Base-by-base conservation (phyloP, 176 grass and related monocot species). In the Raddia distichophylla region DNA sequence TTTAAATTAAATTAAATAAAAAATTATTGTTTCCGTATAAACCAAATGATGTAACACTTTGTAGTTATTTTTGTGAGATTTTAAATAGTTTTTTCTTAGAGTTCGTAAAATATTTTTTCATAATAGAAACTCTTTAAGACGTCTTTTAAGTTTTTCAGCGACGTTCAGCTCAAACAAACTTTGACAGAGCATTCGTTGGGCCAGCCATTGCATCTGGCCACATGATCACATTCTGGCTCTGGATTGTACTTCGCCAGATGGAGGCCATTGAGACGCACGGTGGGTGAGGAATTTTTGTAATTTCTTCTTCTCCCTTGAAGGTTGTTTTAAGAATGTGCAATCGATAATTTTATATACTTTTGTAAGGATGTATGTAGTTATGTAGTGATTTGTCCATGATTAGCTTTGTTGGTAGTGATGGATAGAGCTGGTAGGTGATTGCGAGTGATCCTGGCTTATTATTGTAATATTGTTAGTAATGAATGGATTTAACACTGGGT, bases 191-290 rank as follows among this genome's bases (percentile, higher is more conserved):
- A 27, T 27, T 27, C 27, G 71, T 27, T 0, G 95, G 95, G 9
- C 95, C 95, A 0, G 90, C 83, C 18, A 83, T 98, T 7, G 92
- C 83, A 40, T 92, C 95, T 0, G 76, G 95, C 67, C 95, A 98
- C 83, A 94, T 89, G 86, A 86, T 98, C 86, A 97, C 92, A 8
- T 87, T 97, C 83, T 97, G 90, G 90, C 81, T 98, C 49, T 98
- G 95, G 95, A 87, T 89, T 55, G 53, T 77, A 19, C 77, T 98
- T 50, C 95, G 95, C 78, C 92, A 98, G 77, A 74, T 92, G 37
- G 95, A 94, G 81, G 92, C 92, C 37, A 95, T 95, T 2, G 95
- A 98, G 13, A 98, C 90, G 10, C 95, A 98, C 76, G 90, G 88
- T 10, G 95, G 95, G 95, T 98, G 91, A 70, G 91, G 76, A 71